Evolutionary conservation across 2,329 filamentous ascomycete genomes (phyloP).

Genomic region (Aspergillus sp.): DNA sequence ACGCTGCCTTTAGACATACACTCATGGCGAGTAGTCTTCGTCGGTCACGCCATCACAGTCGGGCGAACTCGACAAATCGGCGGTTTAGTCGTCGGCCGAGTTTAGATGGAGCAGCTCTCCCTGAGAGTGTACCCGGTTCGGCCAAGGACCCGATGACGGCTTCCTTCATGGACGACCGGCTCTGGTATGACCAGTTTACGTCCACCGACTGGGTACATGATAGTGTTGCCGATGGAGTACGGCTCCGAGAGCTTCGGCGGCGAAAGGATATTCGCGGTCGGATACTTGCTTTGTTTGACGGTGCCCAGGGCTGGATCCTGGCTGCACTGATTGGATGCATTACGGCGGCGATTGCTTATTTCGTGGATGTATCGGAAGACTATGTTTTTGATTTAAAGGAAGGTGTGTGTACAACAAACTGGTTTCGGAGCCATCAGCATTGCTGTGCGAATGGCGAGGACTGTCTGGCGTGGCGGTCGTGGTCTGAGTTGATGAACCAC

Average conservation of each 20-base stretch:
- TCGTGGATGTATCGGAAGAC: constrained; percentile 84
- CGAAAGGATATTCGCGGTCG: constrained; percentile 86
- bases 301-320: constrained; percentile 90
- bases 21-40: constrained; percentile 42
- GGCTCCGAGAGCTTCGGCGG: constrained; percentile 79
- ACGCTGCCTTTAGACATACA: constrained; percentile 39
- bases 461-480: constrained; percentile 66
- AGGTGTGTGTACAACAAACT: constrained; percentile 76
- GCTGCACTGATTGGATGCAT: constrained; percentile 87
- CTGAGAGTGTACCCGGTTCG: constrained; percentile 42
- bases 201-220: constrained; percentile 99
- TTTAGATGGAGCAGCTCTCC: constrained; percentile 55
- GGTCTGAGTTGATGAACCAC: constrained; percentile 67
- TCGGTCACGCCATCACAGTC: constrained; percentile 52
- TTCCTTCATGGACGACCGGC: constrained; percentile 77
- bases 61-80: constrained; percentile 55
- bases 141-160: constrained; percentile 58
- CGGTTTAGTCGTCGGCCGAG: constrained; percentile 58
- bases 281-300: constrained; percentile 76
- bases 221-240: constrained; percentile 90
- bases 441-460: constrained; percentile 63
- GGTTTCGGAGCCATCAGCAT: constrained; percentile 73
- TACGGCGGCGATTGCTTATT: constrained; percentile 83
- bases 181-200: constrained; percentile 99
- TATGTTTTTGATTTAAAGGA: constrained; percentile 89